Evolutionary conservation across 306 rosid species (phyloP).

Genomic region (Cajanus cajan): DNA sequence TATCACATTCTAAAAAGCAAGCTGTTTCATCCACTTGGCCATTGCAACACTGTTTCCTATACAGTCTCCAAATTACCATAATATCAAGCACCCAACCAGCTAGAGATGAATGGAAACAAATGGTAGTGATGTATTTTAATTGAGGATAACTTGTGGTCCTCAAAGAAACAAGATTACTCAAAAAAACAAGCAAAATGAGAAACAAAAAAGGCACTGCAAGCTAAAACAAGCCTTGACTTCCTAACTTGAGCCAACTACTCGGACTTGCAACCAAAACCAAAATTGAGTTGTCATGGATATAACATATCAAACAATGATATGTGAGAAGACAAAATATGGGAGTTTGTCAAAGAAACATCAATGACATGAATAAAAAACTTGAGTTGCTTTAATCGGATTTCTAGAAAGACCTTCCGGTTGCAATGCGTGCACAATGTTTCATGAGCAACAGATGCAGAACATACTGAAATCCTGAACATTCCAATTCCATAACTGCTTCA

Average conservation of each 20-base stretch:
- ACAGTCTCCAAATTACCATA: background rate
- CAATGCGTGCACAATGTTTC: background rate
- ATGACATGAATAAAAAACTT: background rate
- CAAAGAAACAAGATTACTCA: background rate
- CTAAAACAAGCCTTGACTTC: background rate
- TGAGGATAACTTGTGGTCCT: background rate
- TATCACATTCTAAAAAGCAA: background rate
- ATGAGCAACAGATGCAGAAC: slow-evolving; percentile 1
- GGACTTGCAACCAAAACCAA: slow-evolving; percentile 10
- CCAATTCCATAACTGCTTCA: slow-evolving; percentile 1
- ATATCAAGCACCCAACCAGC: background rate
- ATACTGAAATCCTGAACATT: background rate
- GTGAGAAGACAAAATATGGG: background rate
- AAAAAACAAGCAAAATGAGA: background rate
- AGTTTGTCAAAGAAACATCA: background rate
- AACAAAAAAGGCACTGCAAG: background rate
- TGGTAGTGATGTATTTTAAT: background rate
- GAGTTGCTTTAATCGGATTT: slow-evolving; percentile 9
- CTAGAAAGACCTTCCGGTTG: background rate
- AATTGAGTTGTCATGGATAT: background rate
- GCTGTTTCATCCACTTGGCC: background rate
- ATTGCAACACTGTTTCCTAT: background rate
- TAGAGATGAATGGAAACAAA: background rate
- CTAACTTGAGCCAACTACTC: background rate
- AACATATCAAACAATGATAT: background rate